phyloP scores from a whole-genome alignment of 1,284 basidiomycete genomes.

The Moniliophthora roreri region DNA sequence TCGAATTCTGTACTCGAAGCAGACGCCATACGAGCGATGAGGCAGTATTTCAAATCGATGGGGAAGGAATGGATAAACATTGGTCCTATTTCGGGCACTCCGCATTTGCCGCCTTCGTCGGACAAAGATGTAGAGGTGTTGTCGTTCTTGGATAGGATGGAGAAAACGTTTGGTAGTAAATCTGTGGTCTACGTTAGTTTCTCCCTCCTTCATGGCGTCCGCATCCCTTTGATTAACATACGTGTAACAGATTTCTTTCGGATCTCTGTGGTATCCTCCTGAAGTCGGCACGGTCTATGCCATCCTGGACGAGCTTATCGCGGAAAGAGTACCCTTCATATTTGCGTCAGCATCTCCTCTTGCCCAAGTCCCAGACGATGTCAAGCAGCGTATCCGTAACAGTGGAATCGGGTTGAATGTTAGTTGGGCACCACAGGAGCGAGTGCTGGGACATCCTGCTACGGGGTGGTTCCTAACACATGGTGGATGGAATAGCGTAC shows the following conservation, averaged over 20 bases:
- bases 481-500: slow-evolving; percentile 21
- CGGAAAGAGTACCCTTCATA: slow-evolving; percentile 19
- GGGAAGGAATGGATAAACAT: not conserved
- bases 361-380: slow-evolving; percentile 9
- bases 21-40: not conserved
- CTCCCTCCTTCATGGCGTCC: not conserved
- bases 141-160: slow-evolving; percentile 17
- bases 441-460: slow-evolving; percentile 21
- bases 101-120: not conserved
- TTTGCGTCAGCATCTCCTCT: not conserved
- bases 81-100: not conserved
- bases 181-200: slow-evolving; percentile 19
- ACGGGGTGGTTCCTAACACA: slow-evolving; percentile 27
- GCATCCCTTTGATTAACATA: not conserved
- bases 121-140: slow-evolving; percentile 5
- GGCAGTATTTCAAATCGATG: not conserved
- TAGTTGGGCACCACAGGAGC: slow-evolving; percentile 23
- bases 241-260: slow-evolving; percentile 23
- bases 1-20: not conserved
- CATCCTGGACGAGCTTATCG: slow-evolving; percentile 18
- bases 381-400: slow-evolving; percentile 11
- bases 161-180: slow-evolving; percentile 16
- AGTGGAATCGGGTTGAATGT: slow-evolving; percentile 18
- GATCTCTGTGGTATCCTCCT: slow-evolving; percentile 21
- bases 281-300: slow-evolving; percentile 16